Evolutionary conservation across 2,329 filamentous ascomycete species (phyloP), one percentile per base, ranked within the genome.

Genomic region (Alternaria sp.): DNA sequence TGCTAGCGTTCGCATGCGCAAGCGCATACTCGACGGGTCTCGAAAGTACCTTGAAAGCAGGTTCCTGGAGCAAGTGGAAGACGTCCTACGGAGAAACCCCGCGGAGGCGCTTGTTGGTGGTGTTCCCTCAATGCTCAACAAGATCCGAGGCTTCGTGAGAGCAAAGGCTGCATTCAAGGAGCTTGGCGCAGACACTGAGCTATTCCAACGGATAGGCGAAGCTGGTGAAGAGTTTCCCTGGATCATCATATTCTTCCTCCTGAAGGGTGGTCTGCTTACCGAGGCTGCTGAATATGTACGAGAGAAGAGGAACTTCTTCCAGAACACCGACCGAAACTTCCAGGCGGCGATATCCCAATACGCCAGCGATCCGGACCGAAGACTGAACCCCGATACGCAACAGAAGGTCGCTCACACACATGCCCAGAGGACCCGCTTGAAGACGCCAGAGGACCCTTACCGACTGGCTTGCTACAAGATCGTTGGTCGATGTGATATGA

Each of bases 391-490:
- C 45, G 91, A 94, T 66, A 82, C 97, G 61, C 92, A 97, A 74
- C 92, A 94, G 70, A 92, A 92, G 67, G 97, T 97, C 81, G 92
- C 92, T 71, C 93, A 92, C 67, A 94, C 97, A 76, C 97, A 96
- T 80, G 91, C 91, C 55, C 92, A 96, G 78, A 90, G 94, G 49
- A 87, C 90, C 25, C 90, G 93, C 68, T 93, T 96, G 73, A 92
- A 92, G 1, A 92, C 93, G 1, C 92, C 94, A 76, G 92, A 92
- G 2, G 96, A 99, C 78, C 96, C 96, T 25, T 99, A 96, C 83
- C 90, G 94, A 58, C 94, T 97, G 89, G 94, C 95, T 51, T 97
- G 96, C 79, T 98, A 98, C 86, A 98, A 99, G 85, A 90, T 99
- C 65, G 91, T 99, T 71, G 96, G 96, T 49, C 93, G 88, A 54